Percentiles rank a stretch among this genome's conserved stretches.
Evolutionary conservation across 2,329 filamentous ascomycete species (phyloP).

Genomic region (Claviceps citrina): DNA sequence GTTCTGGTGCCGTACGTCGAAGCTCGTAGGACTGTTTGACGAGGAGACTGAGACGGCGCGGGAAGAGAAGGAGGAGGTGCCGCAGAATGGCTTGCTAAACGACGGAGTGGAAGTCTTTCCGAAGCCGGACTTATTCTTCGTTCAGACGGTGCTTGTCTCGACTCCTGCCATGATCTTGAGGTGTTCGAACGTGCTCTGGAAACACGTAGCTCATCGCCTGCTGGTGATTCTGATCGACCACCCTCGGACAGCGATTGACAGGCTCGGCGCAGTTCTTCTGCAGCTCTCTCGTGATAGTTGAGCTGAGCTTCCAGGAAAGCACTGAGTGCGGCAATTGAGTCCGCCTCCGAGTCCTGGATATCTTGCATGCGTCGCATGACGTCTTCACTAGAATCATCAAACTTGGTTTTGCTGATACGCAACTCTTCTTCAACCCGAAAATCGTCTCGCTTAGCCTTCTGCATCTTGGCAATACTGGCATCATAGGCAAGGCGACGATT

Average conservation of each 20-base stretch:
- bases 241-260: constrained; percentile 29
- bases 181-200: constrained; percentile 33
- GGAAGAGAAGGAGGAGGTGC: constrained; percentile 19
- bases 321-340: constrained; percentile 65
- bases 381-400: constrained; percentile 88
- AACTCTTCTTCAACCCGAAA: constrained; percentile 88
- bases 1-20: constrained; percentile 4
- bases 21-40: constrained; percentile 2
- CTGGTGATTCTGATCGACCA: constrained; percentile 6
- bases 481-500: constrained; percentile 80
- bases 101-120: constrained; percentile 30
- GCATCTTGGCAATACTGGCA: constrained; percentile 74
- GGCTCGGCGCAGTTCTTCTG: constrained; percentile 56
- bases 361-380: constrained; percentile 88
- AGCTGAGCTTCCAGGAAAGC: constrained; percentile 79
- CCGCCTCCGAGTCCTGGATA: constrained; percentile 79
- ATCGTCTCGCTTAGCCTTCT: constrained; percentile 87
- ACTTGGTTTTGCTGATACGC: constrained; percentile 81
- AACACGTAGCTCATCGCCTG: constrained; percentile 8
- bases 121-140: constrained; percentile 9
- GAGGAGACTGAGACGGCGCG: constrained; percentile 16
- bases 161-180: constrained; percentile 26
- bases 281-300: constrained; percentile 78
- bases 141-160: constrained; percentile 2
- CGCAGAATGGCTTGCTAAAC: constrained; percentile 17